Conservation (phyloP, 2,329 filamentous ascomycete genomes). For the Fusarium neocosmosporiellum region DNA sequence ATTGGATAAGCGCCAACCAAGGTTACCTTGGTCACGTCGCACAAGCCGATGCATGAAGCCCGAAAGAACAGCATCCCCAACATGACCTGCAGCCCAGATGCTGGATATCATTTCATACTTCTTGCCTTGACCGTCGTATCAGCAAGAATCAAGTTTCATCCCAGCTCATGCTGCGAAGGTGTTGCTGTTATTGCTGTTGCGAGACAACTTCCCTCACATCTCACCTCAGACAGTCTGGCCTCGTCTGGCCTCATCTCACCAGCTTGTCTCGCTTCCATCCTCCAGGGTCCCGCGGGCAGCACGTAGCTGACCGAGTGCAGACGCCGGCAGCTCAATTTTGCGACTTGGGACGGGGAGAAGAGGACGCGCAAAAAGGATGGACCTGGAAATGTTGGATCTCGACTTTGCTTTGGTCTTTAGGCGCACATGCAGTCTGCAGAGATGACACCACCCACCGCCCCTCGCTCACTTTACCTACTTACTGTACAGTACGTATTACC, state of each 20-base stretch:
- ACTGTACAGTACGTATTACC: neutral
- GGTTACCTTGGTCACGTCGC: slow-evolving; percentile 12
- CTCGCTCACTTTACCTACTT: neutral
- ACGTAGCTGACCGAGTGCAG: slow-evolving; percentile 12
- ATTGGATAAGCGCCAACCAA: slow-evolving; percentile 21
- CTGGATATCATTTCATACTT: neutral
- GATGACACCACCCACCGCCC: slow-evolving; percentile 38
- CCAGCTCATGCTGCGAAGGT: neutral
- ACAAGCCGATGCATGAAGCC: slow-evolving; percentile 27
- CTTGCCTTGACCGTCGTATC: neutral
- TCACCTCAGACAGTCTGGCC: slow-evolving; percentile 14
- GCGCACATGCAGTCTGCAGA: slow-evolving; percentile 34
- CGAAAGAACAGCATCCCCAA: slow-evolving; percentile 21
- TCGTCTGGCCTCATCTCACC: slow-evolving; percentile 9
- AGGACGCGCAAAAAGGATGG: neutral
- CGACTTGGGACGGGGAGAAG: neutral
- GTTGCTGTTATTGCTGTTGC: slow-evolving; percentile 3
- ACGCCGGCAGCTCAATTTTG: slow-evolving; percentile 12
- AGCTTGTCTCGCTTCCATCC: slow-evolving; percentile 20
- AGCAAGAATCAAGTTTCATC: slow-evolving; percentile 16
- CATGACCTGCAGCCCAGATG: slow-evolving; percentile 16
- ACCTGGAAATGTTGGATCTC: slow-evolving; percentile 33
- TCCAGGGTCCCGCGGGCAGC: slow-evolving; percentile 4
- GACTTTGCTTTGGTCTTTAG: slow-evolving; percentile 22
- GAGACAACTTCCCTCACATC: slow-evolving; percentile 13